A percentile compares a stretch with the other conserved stretches of the same genome.
These are phyloP conservation scores for Thamnidium elegans DNA, from an alignment of 192 early-diverging fungal genomes.

Conservation along the genomic window DNA sequence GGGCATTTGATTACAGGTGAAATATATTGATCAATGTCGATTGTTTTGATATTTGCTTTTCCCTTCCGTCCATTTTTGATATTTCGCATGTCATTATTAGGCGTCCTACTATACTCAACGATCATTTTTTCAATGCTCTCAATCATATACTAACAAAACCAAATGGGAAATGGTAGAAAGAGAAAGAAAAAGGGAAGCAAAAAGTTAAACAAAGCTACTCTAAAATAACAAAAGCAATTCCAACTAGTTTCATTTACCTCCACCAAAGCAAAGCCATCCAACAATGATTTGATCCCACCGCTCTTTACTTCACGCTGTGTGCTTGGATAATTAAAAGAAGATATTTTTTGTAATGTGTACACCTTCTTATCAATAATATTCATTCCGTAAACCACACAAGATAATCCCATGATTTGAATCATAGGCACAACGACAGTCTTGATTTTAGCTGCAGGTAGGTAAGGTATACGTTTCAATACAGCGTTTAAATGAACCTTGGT, in stretches of 20 bases:
- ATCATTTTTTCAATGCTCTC: constrained; percentile 10
- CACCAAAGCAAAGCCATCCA: not conserved
- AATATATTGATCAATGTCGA: too few species aligned
- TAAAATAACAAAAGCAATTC: constrained; percentile 6
- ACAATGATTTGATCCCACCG: constrained; percentile 2
- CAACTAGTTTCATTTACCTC: constrained; percentile 12
- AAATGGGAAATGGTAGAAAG: constrained; percentile 13
- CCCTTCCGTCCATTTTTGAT: not conserved
- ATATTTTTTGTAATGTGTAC: constrained; percentile 6
- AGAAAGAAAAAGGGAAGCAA: constrained; percentile 6
- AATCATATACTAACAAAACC: constrained; percentile 11
- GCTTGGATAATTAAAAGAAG: constrained; percentile 4
- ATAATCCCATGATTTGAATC: constrained; percentile 13
- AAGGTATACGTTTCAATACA: constrained; percentile 3
- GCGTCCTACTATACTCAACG: not conserved
- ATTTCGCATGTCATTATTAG: not conserved
- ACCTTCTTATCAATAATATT: constrained; percentile 15
- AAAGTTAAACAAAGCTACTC: constrained; percentile 9
- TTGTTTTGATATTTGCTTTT: too few species aligned
- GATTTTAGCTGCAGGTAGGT: not conserved
- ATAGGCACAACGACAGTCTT: constrained; percentile 1
- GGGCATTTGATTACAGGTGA: too few species aligned
- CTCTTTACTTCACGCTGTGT: constrained; percentile 10
- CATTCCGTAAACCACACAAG: constrained; percentile 7
- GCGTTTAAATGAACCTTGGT: constrained; percentile 11